Evolutionary conservation across 768 basidiomycete species (phyloP).

Genomic region (Calocera cornea): DNA sequence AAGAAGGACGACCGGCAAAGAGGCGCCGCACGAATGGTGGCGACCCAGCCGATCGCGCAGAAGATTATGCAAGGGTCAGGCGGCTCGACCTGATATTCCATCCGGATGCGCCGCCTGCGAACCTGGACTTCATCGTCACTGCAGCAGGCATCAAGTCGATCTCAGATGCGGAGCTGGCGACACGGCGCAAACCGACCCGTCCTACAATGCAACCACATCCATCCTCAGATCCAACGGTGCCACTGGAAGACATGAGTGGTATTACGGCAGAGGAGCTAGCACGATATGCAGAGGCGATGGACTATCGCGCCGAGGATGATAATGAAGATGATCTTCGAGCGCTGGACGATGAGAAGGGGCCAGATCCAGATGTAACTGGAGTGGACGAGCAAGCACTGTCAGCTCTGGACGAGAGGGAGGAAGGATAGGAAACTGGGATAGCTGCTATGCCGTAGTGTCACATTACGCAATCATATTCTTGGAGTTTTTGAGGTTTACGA

Average conservation of each 20-base stretch:
- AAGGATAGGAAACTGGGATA: background rate
- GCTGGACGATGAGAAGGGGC: background rate
- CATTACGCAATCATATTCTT: too few relatives aligned
- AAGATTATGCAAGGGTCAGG: conserved; percentile 44
- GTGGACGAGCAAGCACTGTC: background rate
- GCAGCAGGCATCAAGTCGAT: conserved; percentile 37
- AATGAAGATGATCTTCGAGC: background rate
- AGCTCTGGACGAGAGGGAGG: background rate
- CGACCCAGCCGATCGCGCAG: conserved; percentile 20
- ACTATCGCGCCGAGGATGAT: background rate
- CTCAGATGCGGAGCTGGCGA: background rate
- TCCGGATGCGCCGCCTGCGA: conserved; percentile 40
- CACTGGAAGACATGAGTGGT: background rate
- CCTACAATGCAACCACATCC: background rate
- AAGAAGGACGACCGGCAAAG: conserved; percentile 15
- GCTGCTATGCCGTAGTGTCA: too few relatives aligned
- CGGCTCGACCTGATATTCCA: conserved; percentile 69
- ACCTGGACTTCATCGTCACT: conserved; percentile 65
- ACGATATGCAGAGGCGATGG: background rate
- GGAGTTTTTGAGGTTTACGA: too few relatives aligned
- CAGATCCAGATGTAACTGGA: background rate
- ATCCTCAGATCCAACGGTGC: background rate
- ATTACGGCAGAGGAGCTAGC: background rate
- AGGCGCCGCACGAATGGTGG: background rate
- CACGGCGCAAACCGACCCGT: background rate